Evolutionary conservation across 2,329 filamentous ascomycete species (phyloP).

Genomic region (Fusarium zealandicum): DNA sequence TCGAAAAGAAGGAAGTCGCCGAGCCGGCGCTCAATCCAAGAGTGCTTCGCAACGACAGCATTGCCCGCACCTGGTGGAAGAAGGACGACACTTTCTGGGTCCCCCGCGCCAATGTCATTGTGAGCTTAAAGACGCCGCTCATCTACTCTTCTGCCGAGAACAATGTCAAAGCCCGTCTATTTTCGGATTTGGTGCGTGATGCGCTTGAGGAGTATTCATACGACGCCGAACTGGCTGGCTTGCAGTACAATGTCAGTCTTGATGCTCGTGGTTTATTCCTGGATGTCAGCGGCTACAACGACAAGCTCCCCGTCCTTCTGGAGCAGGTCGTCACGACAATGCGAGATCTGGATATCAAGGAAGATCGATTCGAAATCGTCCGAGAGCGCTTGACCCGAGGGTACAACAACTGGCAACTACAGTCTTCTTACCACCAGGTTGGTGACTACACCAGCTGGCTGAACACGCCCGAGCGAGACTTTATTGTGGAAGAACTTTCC

Average conservation of each 20-base stretch:
- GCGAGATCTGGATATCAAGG: constrained; percentile 81
- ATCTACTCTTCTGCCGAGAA: constrained; percentile 82
- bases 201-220: constrained; percentile 93
- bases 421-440: constrained; percentile 89
- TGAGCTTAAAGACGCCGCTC: constrained; percentile 80
- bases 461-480: constrained; percentile 73
- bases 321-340: constrained; percentile 88
- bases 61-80: constrained; percentile 91
- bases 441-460: constrained; percentile 84
- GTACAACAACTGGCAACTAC: constrained; percentile 86
- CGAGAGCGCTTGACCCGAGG: constrained; percentile 81
- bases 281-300: constrained; percentile 89
- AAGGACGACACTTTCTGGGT: constrained; percentile 99
- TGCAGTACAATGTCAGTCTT: constrained; percentile 81
- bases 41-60: constrained; percentile 83
- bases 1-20: constrained; percentile 90
- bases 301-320: constrained; percentile 89
- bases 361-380: constrained; percentile 90
- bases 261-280: constrained; percentile 78
- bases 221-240: constrained; percentile 89
- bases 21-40: constrained; percentile 77
- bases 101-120: constrained; percentile 86
- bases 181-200: constrained; percentile 86
- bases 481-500: constrained; percentile 80
- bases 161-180: constrained; percentile 78